Percentiles rank a stretch among this genome's conserved stretches.
Evolutionary conservation across 2,329 filamentous ascomycete genomes (phyloP).

Genomic region (Bipolaris zeicola): DNA sequence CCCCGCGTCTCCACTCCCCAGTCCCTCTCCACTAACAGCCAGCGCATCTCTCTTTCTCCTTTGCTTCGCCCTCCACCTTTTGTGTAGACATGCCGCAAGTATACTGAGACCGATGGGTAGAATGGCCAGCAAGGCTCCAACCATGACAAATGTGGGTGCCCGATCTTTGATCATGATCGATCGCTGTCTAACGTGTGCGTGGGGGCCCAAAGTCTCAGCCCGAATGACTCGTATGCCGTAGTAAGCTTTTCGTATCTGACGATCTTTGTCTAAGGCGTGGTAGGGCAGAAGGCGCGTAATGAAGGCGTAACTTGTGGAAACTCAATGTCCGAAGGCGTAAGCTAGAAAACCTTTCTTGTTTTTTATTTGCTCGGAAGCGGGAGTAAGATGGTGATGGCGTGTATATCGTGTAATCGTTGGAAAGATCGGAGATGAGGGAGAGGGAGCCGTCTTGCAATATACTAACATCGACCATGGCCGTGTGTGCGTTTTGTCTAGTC

Average conservation of each 20-base stretch:
- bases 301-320: too few species aligned
- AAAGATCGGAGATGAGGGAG: background rate
- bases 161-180: slow-evolving; percentile 3
- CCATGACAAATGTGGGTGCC: background rate
- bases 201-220: background rate
- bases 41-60: background rate
- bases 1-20: background rate
- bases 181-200: background rate
- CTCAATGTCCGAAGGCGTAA: background rate
- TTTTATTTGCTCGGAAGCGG: background rate
- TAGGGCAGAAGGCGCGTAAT: background rate
- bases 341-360: background rate
- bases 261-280: background rate
- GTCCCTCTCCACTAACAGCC: background rate
- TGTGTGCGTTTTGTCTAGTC: too few species aligned
- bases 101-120: slow-evolving; percentile 1
- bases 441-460: too few species aligned
- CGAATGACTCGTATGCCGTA: background rate
- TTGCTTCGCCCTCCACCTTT: background rate
- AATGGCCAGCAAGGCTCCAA: background rate
- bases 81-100: background rate
- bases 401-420: too few species aligned
- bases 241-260: background rate
- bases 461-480: too few species aligned
- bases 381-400: background rate